Evolutionary conservation across 73 alveolate genomes (phyloP).

Genomic region (Uronychia binucleata): DNA sequence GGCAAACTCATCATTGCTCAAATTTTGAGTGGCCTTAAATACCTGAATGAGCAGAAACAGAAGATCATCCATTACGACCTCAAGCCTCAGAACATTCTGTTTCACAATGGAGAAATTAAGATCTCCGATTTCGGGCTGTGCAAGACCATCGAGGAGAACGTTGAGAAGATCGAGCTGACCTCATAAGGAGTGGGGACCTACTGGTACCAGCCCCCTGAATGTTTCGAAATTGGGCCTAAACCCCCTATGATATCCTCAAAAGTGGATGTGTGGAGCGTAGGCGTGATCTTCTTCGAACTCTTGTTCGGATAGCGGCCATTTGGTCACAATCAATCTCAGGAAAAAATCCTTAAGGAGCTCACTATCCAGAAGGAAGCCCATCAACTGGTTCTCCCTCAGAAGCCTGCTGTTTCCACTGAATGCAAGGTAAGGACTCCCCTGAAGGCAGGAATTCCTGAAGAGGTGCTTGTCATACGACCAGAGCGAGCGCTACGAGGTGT

Average conservation of each 20-base stretch:
- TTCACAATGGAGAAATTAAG: slow-evolving; percentile 96
- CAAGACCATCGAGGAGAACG: slow-evolving; percentile 85
- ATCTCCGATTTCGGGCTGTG: slow-evolving; percentile 99
- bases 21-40: slow-evolving; percentile 94
- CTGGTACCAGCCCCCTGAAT: slow-evolving; percentile 99
- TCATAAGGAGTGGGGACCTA: slow-evolving; percentile 99
- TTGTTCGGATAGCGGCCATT: slow-evolving; percentile 95
- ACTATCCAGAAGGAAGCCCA: slow-evolving; percentile 86
- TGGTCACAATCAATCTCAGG: slow-evolving; percentile 96
- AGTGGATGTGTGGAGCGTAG: slow-evolving; percentile 97
- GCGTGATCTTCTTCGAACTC: slow-evolving; percentile 96
- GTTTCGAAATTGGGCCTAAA: slow-evolving; percentile 81
- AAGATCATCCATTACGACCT: slow-evolving; percentile 97
- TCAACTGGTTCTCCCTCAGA: slow-evolving; percentile 89
- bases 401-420: slow-evolving; percentile 88
- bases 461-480: slow-evolving; percentile 88
- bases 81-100: slow-evolving; percentile 96
- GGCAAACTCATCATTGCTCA: slow-evolving; percentile 94
- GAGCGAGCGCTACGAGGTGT: slow-evolving; percentile 83
- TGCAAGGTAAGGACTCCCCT: slow-evolving; percentile 73
- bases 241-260: slow-evolving; percentile 88
- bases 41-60: slow-evolving; percentile 87
- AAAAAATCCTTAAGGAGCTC: slow-evolving; percentile 85
- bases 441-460: slow-evolving; percentile 78
- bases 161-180: slow-evolving; percentile 93